Evolutionary conservation across 345 rosid species (phyloP), one percentile per base, ranked within the genome.

Genomic region (rapeseed (Brassica napus)): DNA sequence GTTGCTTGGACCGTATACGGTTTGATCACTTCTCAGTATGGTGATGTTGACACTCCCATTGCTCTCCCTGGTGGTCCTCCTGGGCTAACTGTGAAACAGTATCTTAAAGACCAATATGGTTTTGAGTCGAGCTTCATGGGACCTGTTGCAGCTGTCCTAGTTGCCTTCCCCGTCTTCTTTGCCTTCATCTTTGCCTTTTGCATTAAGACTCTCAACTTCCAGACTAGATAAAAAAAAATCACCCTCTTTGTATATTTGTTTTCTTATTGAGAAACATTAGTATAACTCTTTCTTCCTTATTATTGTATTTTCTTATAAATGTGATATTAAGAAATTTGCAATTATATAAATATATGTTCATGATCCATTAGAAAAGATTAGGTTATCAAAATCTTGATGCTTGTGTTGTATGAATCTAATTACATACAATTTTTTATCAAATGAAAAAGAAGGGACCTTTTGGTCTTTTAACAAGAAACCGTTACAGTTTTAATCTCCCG

Each of bases 1-100:
- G 81, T 87, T 14, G 97, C 97, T 16, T 92, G 98, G 98, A 90
- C 90, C 0, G 86, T 88, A 31, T 88, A 90, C 3, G 92, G 94
- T 1, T 73, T 87, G 82, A 84, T 89, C 55, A 78, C 86, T 0
- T 86, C 97, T 1, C 97, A 92, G 8, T 94, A 88, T 5, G 88
- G 96, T 6, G 96, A 94, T 23, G 71, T 86, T 0, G 80, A 78
- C 2, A 39, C 58, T 21, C 26, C 32, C 16, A 87, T 94, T 8
- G 30, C 2, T 8, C 83, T 78, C 3, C 67, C 85, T 31, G 92
- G 94, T 30, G 44, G 68, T 55, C 1, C 7, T 0, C 68, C 74
- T 1, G 74, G 65, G 26, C 87, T 86, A 11, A 54, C 74, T 5
- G 65, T 86, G 6, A 89, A 87, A 60, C 34, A 42, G 30, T 89